Conservation (phyloP, 345 rosid genomes). For the Arabidopsis arenosa region DNA sequence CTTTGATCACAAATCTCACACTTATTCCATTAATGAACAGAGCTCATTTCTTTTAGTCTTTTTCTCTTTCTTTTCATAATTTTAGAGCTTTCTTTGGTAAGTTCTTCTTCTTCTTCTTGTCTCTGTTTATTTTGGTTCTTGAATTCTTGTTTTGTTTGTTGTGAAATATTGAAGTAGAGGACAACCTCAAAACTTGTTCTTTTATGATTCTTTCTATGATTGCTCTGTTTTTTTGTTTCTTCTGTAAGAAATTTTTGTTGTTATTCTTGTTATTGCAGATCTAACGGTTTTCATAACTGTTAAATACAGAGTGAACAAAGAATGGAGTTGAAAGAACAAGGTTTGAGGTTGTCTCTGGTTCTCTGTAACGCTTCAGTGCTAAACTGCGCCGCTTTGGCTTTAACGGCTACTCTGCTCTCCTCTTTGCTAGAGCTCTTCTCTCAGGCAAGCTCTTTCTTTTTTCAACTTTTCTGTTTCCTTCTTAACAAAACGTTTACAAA, state of each 20-base stretch:
- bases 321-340: slow-evolving; percentile 38
- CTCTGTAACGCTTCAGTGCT: slow-evolving; percentile 32
- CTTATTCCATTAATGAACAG: slow-evolving; percentile 19
- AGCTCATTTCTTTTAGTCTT: slow-evolving; percentile 3
- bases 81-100: slow-evolving; percentile 20
- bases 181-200: not conserved
- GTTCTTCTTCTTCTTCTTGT: slow-evolving; percentile 5
- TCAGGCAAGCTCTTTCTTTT: slow-evolving; percentile 44
- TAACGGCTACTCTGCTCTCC: slow-evolving; percentile 48
- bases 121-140: not conserved
- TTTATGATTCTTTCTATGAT: not conserved
- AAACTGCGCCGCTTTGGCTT: slow-evolving; percentile 60
- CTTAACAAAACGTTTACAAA: not conserved
- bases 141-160: not conserved
- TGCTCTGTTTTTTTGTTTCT: not conserved
- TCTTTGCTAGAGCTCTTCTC: slow-evolving; percentile 51
- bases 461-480: not conserved
- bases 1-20: slow-evolving; percentile 39
- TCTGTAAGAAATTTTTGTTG: not conserved
- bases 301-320: slow-evolving; percentile 6
- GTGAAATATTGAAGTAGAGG: not conserved
- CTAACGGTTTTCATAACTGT: slow-evolving; percentile 11
- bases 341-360: slow-evolving; percentile 30
- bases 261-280: slow-evolving; percentile 26
- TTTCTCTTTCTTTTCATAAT: not conserved